Evolutionary conservation across 495 filamentous ascomycete genomes (phyloP), one percentile per base, ranked within the genome.

Genomic region (Extremus antarcticus): DNA sequence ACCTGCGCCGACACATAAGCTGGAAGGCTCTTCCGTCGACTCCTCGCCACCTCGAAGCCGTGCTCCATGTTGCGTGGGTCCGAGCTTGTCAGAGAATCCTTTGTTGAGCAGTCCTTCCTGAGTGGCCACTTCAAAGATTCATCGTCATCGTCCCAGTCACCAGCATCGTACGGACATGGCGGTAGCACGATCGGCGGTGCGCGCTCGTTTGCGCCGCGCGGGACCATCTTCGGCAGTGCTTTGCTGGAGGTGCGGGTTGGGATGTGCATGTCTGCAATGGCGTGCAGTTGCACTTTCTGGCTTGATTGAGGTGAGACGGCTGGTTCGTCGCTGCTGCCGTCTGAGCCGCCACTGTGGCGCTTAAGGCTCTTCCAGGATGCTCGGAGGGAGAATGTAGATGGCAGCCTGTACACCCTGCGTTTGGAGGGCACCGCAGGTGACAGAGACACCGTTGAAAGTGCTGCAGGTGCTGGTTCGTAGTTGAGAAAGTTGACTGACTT

Each of bases 121-220:
- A 4, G 29, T 4, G 29, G 7, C 29, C 13, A 13, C 13, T 35
- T 4, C 29, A 7, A 13, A 4, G 13, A 13, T 35, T 35, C 29
- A 4, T 35, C 29, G 29, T 35, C 29, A 35, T 13, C 25, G 25
- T 35, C 22, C 8, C 32, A 41, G 41, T 25, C 16, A 1, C 49
- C 48, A 40, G 29, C 22, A 8, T 61, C 58, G 50, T 57, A 53
- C 35, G 60, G 57, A 49, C 53, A 63, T 1, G 57, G 40, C 11
- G 60, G 60, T 3, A 60, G 51, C 20, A 55, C 43, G 19, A 63
- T 29, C 0, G 53, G 51, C 21, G 60, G 57, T 16, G 40, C 60
- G 15, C 60, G 60, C 25, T 63, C 56, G 43, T 46, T 63, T 1
- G 60, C 60, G n/a, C 56, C 56, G 16, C 60, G 45, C 1, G 60